A percentile compares a stretch with the other conserved stretches of the same genome.
phyloP scores from a whole-genome alignment of 2,329 filamentous ascomycete species.

The Aspergillus quadricinctus region DNA sequence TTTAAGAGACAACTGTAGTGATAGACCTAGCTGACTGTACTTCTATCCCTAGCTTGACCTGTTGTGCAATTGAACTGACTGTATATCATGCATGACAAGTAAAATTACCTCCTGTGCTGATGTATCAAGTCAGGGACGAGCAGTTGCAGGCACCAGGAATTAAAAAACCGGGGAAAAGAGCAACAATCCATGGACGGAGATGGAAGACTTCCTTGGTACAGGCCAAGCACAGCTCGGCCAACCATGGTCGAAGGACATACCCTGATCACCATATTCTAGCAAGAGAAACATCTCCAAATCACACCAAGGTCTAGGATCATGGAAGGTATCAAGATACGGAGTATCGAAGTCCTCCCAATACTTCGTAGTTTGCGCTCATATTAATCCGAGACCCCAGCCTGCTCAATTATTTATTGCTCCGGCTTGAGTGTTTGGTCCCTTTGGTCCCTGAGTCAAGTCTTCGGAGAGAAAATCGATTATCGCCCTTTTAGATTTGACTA shows the following conservation, averaged over 20 bases:
- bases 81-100: neutral
- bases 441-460: neutral
- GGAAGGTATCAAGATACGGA: neutral
- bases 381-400: neutral
- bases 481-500: neutral
- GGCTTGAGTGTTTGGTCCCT: neutral
- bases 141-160: neutral
- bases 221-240: neutral
- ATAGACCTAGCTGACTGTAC: neutral
- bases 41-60: too few species aligned
- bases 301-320: neutral
- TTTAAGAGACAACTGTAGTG: neutral
- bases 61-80: too few species aligned
- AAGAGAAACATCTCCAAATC: neutral
- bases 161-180: neutral
- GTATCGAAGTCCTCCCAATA: neutral
- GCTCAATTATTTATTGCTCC: neutral
- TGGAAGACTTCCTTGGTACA: neutral
- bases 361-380: neutral
- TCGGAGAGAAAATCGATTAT: neutral
- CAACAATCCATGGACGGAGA: neutral
- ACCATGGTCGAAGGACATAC: neutral
- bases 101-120: neutral
- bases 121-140: neutral
- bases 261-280: neutral